Conservation (phyloP, 805 yeast genomes). For the Metschnikowia shivogae region DNA sequence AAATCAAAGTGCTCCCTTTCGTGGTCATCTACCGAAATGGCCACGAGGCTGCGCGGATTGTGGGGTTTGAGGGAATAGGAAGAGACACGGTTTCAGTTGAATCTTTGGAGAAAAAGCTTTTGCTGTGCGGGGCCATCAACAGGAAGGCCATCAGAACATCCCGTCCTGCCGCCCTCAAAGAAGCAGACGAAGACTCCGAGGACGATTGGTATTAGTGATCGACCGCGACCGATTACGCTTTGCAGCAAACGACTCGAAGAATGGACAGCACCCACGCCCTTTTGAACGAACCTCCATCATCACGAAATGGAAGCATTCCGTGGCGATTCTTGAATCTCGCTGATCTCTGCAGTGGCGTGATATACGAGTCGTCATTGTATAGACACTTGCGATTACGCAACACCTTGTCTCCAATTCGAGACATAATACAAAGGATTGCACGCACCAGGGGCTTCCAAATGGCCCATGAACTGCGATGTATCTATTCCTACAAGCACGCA, state of each 20-base stretch:
- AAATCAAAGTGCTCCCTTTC: slow-evolving; percentile 67
- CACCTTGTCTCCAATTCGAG: slow-evolving; percentile 4
- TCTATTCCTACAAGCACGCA: no score
- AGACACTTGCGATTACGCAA: slow-evolving; percentile 1
- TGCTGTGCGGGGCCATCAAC: slow-evolving; percentile 25
- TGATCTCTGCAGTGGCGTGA: neutral
- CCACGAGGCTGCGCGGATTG: slow-evolving; percentile 51
- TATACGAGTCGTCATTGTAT: slow-evolving; percentile 1
- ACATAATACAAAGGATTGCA: neutral
- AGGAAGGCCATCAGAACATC: slow-evolving; percentile 29
- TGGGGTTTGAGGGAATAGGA: slow-evolving; percentile 67
- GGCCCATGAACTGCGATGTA: no score
- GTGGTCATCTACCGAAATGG: slow-evolving; percentile 61
- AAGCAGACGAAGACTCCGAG: slow-evolving; percentile 31
- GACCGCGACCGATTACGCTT: neutral
- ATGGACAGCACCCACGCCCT: neutral
- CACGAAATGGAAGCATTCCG: no score
- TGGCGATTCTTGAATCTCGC: neutral
- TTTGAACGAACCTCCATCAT: no score
- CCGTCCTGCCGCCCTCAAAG: slow-evolving; percentile 14
- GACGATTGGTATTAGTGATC: slow-evolving; percentile 13
- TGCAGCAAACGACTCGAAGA: neutral
- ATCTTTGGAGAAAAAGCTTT: slow-evolving; percentile 40
- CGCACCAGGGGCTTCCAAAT: no score
- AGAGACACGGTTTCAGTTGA: slow-evolving; percentile 42